Evolutionary conservation across 2,329 filamentous ascomycete genomes (phyloP).

Genomic region (Fusarium clavum): DNA sequence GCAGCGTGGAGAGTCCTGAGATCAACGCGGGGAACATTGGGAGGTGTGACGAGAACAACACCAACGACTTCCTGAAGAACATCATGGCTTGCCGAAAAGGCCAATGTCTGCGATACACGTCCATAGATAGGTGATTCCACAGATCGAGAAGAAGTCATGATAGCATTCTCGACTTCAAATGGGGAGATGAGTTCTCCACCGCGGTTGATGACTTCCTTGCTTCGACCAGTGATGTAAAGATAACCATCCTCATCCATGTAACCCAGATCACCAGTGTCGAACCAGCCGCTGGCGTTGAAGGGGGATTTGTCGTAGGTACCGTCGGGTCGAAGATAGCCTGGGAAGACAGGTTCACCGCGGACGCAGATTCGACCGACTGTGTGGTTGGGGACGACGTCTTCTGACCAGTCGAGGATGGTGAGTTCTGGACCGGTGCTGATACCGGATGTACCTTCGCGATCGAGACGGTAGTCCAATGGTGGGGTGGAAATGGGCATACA

Average conservation of each 20-base stretch:
- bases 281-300: background rate
- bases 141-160: conserved; percentile 10
- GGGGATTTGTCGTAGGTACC: conserved; percentile 10
- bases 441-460: conserved; percentile 12
- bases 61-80: conserved; percentile 8
- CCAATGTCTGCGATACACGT: background rate
- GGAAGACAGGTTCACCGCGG: conserved; percentile 8
- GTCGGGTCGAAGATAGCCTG: background rate
- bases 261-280: conserved; percentile 9
- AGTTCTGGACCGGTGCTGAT: conserved; percentile 15
- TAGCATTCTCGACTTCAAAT: conserved; percentile 15
- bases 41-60: background rate
- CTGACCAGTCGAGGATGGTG: conserved; percentile 8
- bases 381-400: background rate
- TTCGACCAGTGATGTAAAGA: conserved; percentile 18
- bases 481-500: conserved; percentile 14
- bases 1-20: background rate
- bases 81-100: background rate
- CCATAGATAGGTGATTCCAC: background rate
- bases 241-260: conserved; percentile 14
- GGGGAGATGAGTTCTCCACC: conserved; percentile 11
- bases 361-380: conserved; percentile 12
- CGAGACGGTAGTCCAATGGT: conserved; percentile 3
- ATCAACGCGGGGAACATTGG: background rate
- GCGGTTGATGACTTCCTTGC: conserved; percentile 12